These are phyloP conservation scores for Orbilia quercus DNA, from an alignment of 2,329 filamentous ascomycete species.

Conservation along the genomic window DNA sequence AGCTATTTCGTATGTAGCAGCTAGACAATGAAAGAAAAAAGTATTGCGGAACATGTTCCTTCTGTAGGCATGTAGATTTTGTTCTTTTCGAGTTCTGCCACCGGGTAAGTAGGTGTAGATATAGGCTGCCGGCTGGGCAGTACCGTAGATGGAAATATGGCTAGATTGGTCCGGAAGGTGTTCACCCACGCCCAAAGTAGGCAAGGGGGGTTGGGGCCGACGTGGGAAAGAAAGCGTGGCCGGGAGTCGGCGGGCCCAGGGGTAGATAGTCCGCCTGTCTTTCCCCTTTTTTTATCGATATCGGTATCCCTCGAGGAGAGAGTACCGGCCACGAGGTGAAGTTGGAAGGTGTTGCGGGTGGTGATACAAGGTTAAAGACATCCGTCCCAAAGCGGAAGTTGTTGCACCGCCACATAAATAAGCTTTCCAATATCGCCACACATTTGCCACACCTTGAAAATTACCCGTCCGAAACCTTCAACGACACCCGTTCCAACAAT, in stretches of 20 bases:
- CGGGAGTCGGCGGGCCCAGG: constrained; percentile 1
- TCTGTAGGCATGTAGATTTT: constrained; percentile 18
- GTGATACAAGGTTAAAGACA: constrained; percentile 22
- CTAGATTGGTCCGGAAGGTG: constrained; percentile 47
- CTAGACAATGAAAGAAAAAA: too few relatives aligned
- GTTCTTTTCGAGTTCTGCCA: constrained; percentile 41
- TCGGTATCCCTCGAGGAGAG: too few relatives aligned
- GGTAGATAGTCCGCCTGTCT: not conserved
- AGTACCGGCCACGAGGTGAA: constrained; percentile 1
- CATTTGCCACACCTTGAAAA: constrained; percentile 47
- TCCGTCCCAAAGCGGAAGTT: constrained; percentile 23
- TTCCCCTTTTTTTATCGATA: too few relatives aligned
- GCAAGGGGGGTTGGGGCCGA: not conserved
- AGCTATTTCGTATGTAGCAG: constrained; percentile 26
- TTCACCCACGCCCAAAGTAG: constrained; percentile 44
- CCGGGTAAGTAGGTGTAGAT: constrained; percentile 50
- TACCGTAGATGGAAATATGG: constrained; percentile 51
- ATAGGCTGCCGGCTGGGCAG: constrained; percentile 54
- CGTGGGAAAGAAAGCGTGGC: constrained; percentile 23
- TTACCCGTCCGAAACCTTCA: constrained; percentile 21
- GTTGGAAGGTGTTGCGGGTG: constrained; percentile 23
- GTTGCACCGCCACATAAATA: constrained; percentile 40
- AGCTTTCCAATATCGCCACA: constrained; percentile 21
- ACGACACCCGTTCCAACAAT: constrained; percentile 38
- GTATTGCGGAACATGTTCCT: constrained; percentile 8